Percentiles rank a stretch among this genome's conserved stretches.
phyloP scores from a whole-genome alignment of 1,284 basidiomycete species.

The Fistulinella staudtii region DNA sequence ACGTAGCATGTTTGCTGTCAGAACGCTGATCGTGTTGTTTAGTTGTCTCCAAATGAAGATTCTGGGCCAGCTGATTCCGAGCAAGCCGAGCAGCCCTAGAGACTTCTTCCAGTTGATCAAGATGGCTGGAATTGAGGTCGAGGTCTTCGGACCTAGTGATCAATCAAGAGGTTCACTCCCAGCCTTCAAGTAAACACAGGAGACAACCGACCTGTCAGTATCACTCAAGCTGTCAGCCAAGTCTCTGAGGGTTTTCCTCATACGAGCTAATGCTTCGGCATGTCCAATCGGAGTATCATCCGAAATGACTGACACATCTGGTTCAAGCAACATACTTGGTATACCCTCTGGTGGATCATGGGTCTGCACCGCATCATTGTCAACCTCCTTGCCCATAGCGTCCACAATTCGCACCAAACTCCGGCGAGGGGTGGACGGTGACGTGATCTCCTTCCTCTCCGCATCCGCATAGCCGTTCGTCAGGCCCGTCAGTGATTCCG shows the following conservation, averaged over 20 bases:
- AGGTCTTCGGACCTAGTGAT: constrained; percentile 35
- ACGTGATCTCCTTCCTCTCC: constrained; percentile 8
- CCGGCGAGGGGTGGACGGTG: constrained; percentile 34
- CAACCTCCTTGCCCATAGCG: constrained; percentile 60
- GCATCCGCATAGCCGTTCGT: constrained; percentile 13
- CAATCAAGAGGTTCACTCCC: constrained; percentile 10
- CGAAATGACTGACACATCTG: constrained; percentile 21
- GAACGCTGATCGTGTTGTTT: constrained; percentile 14
- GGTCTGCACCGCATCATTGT: constrained; percentile 30
- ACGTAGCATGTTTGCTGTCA: constrained; percentile 9
- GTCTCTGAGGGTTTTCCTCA: constrained; percentile 53
- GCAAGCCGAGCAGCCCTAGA: constrained; percentile 50
- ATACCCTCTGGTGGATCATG: constrained; percentile 21
- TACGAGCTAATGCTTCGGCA: constrained; percentile 49
- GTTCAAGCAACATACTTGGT: constrained; percentile 25
- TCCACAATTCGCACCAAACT: constrained; percentile 59
- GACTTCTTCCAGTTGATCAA: constrained; percentile 50
- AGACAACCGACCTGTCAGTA: constrained; percentile 45
- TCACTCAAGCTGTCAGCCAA: constrained; percentile 53
- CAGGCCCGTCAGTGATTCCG: not conserved
- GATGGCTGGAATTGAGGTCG: constrained; percentile 39
- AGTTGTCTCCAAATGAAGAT: constrained; percentile 36
- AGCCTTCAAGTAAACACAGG: constrained; percentile 1
- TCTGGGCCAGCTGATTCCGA: constrained; percentile 43
- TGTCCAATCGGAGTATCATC: constrained; percentile 39